Evolutionary conservation across 768 basidiomycete genomes (phyloP).

Genomic region (Glaciozyma martinii): DNA sequence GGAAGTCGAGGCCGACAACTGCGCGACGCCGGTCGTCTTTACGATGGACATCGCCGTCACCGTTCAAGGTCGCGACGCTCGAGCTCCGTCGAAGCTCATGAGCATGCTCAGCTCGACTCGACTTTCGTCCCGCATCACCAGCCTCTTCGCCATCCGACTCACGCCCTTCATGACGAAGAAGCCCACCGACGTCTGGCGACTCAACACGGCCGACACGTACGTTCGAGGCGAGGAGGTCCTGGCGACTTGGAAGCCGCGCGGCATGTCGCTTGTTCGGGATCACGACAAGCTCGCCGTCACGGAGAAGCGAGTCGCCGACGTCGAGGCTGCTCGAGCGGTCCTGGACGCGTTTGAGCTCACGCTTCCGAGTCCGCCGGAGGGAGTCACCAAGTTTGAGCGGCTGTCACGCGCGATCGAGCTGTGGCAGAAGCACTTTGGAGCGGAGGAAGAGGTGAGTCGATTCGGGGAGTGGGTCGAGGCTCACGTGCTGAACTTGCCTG

Average conservation of each 20-base stretch:
- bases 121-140: constrained; percentile 65
- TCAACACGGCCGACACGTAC: constrained; percentile 91
- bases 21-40: constrained; percentile 79
- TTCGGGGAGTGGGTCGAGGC: too few relatives aligned
- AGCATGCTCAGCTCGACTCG: constrained; percentile 69
- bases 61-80: constrained; percentile 74
- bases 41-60: constrained; percentile 74
- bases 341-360: constrained; percentile 43
- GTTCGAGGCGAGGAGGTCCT: constrained; percentile 84
- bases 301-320: constrained; percentile 71
- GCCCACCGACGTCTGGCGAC: constrained; percentile 80
- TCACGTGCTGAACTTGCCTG: constrained; percentile 22
- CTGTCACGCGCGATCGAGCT: constrained; percentile 59
- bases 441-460: constrained; percentile 58
- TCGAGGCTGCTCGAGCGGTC: constrained; percentile 76
- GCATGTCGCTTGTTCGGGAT: constrained; percentile 81
- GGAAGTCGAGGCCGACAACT: constrained; percentile 71
- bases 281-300: constrained; percentile 61
- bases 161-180: constrained; percentile 77
- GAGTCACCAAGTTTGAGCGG: constrained; percentile 22
- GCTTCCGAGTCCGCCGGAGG: constrained; percentile 14
- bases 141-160: constrained; percentile 72
- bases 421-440: constrained; percentile 78
- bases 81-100: constrained; percentile 67
- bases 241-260: constrained; percentile 74